phyloP scores from a whole-genome alignment of 202 grass and related monocot species.

The Zoysia matrella region DNA sequence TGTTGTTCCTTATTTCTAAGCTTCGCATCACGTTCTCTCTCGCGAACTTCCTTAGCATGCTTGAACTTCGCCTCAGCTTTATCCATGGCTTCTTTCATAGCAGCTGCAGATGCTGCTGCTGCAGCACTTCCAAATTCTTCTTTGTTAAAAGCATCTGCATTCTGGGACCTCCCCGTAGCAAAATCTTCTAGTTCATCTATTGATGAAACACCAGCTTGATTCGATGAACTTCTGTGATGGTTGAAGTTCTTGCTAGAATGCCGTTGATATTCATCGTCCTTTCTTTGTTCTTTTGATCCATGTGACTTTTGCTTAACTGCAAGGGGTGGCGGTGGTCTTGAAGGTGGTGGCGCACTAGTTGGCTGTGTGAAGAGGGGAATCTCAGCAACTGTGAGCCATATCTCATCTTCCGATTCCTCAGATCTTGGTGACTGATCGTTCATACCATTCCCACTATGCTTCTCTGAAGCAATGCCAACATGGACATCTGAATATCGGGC shows the following conservation, averaged over 20 bases:
- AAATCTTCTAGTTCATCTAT: slow-evolving; percentile 88
- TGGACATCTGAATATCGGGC: slow-evolving; percentile 62
- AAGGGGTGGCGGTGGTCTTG: slow-evolving; percentile 77
- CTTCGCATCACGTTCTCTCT: slow-evolving; percentile 77
- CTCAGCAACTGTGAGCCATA: slow-evolving; percentile 84
- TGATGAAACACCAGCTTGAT: slow-evolving; percentile 49
- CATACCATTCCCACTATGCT: slow-evolving; percentile 48
- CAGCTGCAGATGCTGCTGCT: slow-evolving; percentile 80
- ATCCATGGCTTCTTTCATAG: slow-evolving; percentile 97
- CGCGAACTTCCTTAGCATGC: slow-evolving; percentile 89
- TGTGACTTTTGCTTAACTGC: slow-evolving; percentile 53
- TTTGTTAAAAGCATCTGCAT: slow-evolving; percentile 45
- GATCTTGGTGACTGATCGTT: slow-evolving; percentile 73
- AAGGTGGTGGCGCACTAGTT: slow-evolving; percentile 89
- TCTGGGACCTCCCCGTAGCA: slow-evolving; percentile 68
- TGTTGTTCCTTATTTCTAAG: slow-evolving; percentile 62
- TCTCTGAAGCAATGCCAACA: slow-evolving; percentile 59
- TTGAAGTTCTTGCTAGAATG: slow-evolving; percentile 58
- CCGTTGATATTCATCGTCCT: slow-evolving; percentile 45
- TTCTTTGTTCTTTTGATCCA: slow-evolving; percentile 53
- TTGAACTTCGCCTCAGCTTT: slow-evolving; percentile 96
- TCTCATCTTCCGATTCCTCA: slow-evolving; percentile 69
- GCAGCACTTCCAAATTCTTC: slow-evolving; percentile 72
- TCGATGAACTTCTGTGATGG: slow-evolving; percentile 58
- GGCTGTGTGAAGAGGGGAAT: slow-evolving; percentile 56